phyloP scores from a whole-genome alignment of 75 land plant species.

The Isoetes taiwanensis region DNA sequence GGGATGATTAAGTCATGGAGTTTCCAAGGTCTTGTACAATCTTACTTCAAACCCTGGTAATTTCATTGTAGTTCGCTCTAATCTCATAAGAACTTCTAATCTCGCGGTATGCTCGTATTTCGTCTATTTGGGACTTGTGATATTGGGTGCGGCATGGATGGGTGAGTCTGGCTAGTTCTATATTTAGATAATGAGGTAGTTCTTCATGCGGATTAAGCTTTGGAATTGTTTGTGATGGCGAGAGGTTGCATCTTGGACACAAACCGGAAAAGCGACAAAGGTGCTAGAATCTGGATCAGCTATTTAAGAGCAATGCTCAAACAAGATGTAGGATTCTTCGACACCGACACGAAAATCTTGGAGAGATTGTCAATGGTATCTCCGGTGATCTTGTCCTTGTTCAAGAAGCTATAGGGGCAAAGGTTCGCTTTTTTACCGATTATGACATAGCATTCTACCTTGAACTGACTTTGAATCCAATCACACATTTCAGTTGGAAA shows the following conservation, averaged over 20 bases:
- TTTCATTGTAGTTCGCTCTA: too few species aligned
- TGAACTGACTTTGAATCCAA: too few species aligned
- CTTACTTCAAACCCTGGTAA: too few species aligned
- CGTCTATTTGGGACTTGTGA: constrained; percentile 21
- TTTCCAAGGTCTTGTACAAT: constrained; percentile 63
- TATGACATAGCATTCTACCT: too few species aligned
- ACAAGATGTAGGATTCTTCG: constrained; percentile 55
- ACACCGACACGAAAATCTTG: constrained; percentile 17
- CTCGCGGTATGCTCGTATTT: constrained; percentile 31
- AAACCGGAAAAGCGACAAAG: constrained; percentile 57
- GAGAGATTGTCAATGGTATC: constrained; percentile 31
- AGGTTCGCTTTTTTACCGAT: too few species aligned
- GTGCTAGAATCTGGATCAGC: constrained; percentile 30
- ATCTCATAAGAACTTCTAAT: too few species aligned
- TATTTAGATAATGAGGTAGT: too few species aligned
- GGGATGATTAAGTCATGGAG: constrained; percentile 47
- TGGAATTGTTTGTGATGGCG: too few species aligned
- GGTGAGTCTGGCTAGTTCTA: constrained; percentile 23
- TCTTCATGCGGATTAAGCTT: too few species aligned
- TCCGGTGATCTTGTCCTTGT: constrained; percentile 33
- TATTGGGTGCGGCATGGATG: constrained; percentile 22
- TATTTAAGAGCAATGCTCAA: constrained; percentile 49
- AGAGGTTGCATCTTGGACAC: constrained; percentile 48
- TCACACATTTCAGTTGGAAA: constrained; percentile 53
- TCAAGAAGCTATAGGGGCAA: constrained; percentile 50